Evolutionary conservation across 176 grass and related monocot genomes (phyloP), one percentile per base, ranked within the genome.

Genomic region (Carex cristatella): DNA sequence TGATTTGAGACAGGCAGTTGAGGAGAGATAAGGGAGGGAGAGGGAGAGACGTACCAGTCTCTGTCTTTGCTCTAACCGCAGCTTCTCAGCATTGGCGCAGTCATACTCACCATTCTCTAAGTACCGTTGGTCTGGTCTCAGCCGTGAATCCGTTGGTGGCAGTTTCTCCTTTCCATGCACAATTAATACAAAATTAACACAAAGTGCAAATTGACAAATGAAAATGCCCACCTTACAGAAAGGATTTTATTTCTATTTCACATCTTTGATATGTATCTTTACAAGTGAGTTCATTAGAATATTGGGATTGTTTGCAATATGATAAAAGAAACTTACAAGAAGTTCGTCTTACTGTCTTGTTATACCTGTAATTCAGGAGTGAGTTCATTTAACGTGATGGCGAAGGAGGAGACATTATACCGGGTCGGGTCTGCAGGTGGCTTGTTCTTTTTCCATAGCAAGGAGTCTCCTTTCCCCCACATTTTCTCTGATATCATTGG

Each of bases 51-150:
- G 35, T 91, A 99, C 96, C 96, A 92, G 86, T 93, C 96, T 88
- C 77, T 99, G 96, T 54, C 90, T 86, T 64, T 84, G 85, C 76
- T 99, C 96, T 87, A 95, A 85, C 61, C 93, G 84, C 71, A 95
- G 51, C 72, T 99, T 99, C 84, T 99, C 93, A n/a, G 71, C 12
- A 79, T 95, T 99, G 11, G 96, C 96, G 49, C 89, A 89, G 61
- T 95, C 93, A 82, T 92, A 99, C 79, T 99, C 93, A 0, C 96
- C 93, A 28, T 99, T 92, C 85, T 99, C 96, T 38, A 99, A 86
- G 57, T 94, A 94, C 32, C 91, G 83, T 84, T 99, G 96, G 82
- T 99, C 96, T 60, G 96, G 96, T 74, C 96, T 89, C 49, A 95
- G 86, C 59, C 96, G 88, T 86, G 96, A 99, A 87, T 99, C 93